phyloP scores from a whole-genome alignment of 176 grass and related monocot genomes.

The Oryza meyeriana region DNA sequence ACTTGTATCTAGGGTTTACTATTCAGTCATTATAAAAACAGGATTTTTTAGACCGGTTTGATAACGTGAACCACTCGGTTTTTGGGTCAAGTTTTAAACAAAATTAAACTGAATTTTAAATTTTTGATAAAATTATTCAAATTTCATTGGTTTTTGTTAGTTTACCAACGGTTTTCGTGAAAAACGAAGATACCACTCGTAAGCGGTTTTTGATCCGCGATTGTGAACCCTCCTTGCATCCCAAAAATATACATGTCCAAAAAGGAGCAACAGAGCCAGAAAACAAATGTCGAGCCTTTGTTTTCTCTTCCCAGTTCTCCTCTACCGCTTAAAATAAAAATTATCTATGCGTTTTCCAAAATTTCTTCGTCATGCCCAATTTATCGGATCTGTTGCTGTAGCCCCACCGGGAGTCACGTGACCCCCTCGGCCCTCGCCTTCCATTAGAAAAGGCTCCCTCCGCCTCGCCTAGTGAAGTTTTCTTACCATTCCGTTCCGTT shows the following conservation, averaged over 20 bases:
- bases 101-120: no score
- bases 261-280: background rate
- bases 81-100: no score
- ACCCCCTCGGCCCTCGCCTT: background rate
- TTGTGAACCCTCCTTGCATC: no score
- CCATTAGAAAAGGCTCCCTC: background rate
- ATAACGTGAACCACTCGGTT: no score
- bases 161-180: no score
- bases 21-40: no score
- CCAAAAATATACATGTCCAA: slow-evolving; percentile 31
- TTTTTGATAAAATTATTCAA: no score
- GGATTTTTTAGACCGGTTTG: no score
- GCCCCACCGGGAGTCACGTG: slow-evolving; percentile 15
- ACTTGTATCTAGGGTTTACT: no score
- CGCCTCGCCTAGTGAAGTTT: background rate
- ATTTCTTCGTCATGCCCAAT: slow-evolving; percentile 27
- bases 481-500: background rate
- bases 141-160: no score
- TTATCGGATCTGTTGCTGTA: slow-evolving; percentile 43
- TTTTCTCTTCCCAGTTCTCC: slow-evolving; percentile 19
- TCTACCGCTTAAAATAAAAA: slow-evolving; percentile 19
- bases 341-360: slow-evolving; percentile 27
- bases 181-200: no score
- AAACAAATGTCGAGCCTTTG: slow-evolving; percentile 24
- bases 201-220: no score